Conservation (phyloP, 2,329 filamentous ascomycete genomes). For the Penicillium paneum region DNA sequence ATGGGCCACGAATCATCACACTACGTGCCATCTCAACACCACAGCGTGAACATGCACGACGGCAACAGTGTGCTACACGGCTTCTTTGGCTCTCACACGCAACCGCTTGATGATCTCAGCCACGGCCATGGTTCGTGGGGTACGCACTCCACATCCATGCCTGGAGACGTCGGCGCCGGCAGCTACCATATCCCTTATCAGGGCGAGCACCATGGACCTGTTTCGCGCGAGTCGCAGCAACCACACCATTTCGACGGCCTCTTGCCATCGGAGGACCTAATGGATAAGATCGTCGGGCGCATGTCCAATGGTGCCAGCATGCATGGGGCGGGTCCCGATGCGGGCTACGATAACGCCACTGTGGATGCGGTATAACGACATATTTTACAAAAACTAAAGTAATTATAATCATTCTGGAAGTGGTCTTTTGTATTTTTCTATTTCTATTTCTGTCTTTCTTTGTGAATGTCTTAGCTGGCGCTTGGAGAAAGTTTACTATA, state of each 20-base stretch:
- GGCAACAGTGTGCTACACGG: slow-evolving; percentile 32
- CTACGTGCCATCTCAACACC: slow-evolving; percentile 33
- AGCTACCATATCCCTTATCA: slow-evolving; percentile 35
- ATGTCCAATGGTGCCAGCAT: slow-evolving; percentile 33
- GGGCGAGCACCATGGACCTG: slow-evolving; percentile 30
- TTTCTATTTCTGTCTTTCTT: slow-evolving; percentile 1
- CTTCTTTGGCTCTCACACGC: slow-evolving; percentile 31
- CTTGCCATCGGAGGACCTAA: slow-evolving; percentile 36
- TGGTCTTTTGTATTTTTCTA: slow-evolving; percentile 10
- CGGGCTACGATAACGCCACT: slow-evolving; percentile 32
- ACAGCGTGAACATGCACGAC: slow-evolving; percentile 31
- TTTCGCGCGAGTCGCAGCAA: slow-evolving; percentile 35
- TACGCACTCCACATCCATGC: slow-evolving; percentile 29
- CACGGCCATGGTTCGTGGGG: slow-evolving; percentile 32
- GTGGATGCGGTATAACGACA: slow-evolving; percentile 32
- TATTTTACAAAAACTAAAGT: slow-evolving; percentile 17
- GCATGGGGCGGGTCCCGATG: slow-evolving; percentile 36
- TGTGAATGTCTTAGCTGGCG: neutral
- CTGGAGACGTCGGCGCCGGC: slow-evolving; percentile 30
- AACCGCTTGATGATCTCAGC: slow-evolving; percentile 37
- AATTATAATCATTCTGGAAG: slow-evolving; percentile 30
- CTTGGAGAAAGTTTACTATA: neutral
- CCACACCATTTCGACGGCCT: slow-evolving; percentile 33
- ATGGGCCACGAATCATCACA: slow-evolving; percentile 33
- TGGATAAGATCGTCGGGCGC: slow-evolving; percentile 38